These are phyloP conservation scores for Cercophora newfieldiana DNA, from an alignment of 495 filamentous ascomycete genomes.

Conservation along the genomic window DNA sequence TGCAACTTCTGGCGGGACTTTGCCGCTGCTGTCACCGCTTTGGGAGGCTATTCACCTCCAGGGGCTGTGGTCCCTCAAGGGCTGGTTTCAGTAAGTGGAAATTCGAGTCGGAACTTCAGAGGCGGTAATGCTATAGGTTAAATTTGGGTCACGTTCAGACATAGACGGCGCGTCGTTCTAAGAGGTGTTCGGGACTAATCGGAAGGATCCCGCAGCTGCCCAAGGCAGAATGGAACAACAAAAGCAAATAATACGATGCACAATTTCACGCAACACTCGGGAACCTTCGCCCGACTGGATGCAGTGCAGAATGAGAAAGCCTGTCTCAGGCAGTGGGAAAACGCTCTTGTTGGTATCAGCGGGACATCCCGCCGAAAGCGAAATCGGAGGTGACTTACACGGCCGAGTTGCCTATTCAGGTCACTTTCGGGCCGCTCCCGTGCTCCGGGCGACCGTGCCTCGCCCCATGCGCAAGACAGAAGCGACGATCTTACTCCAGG, in stretches of 20 bases:
- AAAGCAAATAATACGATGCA: neutral
- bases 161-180: neutral
- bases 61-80: conserved; percentile 27
- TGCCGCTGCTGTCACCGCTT: conserved; percentile 35
- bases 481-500: no score
- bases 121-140: conserved; percentile 21
- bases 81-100: conserved; percentile 10
- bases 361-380: no score
- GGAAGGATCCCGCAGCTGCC: neutral
- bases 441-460: no score
- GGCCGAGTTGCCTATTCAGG: no score
- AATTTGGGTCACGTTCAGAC: neutral
- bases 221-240: neutral
- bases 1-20: conserved; percentile 43
- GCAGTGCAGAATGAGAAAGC: no score
- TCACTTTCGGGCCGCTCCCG: no score
- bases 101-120: conserved; percentile 25
- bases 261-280: no score
- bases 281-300: no score
- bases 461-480: no score
- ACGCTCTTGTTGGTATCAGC: no score
- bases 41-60: conserved; percentile 40
- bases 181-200: neutral
- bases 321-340: no score
- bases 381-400: no score